Conservation (phyloP, 306 rosid species). For the Prunus salicina region DNA sequence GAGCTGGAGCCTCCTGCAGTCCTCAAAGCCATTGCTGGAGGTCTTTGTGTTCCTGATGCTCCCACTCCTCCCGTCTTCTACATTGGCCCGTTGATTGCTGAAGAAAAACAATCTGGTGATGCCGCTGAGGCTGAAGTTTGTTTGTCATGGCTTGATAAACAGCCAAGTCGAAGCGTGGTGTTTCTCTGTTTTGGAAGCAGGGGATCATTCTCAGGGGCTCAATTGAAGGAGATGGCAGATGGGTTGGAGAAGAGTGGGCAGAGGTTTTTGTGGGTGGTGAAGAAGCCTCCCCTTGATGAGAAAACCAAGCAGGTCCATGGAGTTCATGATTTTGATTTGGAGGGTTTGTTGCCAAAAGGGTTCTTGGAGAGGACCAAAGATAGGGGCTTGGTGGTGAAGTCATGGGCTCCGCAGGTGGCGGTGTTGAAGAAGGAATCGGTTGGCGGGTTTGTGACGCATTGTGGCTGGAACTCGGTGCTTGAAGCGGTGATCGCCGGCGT, state of each 20-base stretch:
- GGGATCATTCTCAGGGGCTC: conserved; percentile 16
- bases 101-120: not conserved
- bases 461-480: conserved; percentile 42
- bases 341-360: conserved; percentile 22
- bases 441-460: conserved; percentile 42
- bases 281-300: conserved; percentile 7
- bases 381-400: conserved; percentile 37
- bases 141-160: conserved; percentile 28
- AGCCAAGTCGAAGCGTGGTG: conserved; percentile 28
- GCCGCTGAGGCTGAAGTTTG: not conserved
- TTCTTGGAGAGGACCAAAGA: conserved; percentile 32
- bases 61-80: conserved; percentile 28
- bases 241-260: conserved; percentile 32
- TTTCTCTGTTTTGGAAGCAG: conserved; percentile 32
- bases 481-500: conserved; percentile 36
- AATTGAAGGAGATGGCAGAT: conserved; percentile 27
- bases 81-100: conserved; percentile 25
- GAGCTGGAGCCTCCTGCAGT: conserved; percentile 19
- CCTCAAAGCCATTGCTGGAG: conserved; percentile 8
- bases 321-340: not conserved
- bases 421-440: conserved; percentile 30
- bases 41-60: conserved; percentile 12
- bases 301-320: not conserved
- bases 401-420: conserved; percentile 38
- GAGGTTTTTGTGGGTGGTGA: conserved; percentile 35